phyloP scores from a whole-genome alignment of 345 rosid species.

The Erysimum cheiranthoides region DNA sequence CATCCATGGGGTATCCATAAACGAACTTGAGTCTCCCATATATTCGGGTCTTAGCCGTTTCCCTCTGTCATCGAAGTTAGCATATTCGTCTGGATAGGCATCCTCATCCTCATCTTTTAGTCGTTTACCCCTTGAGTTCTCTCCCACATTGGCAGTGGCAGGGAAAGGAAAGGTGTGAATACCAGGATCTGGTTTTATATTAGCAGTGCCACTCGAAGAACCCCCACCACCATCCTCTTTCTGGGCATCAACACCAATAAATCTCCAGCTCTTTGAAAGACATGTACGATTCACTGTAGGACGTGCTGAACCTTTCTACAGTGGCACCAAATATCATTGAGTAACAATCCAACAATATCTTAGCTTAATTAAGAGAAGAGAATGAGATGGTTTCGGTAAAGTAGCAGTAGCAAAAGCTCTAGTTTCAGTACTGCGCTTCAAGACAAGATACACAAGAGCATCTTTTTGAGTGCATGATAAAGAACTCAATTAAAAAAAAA shows the following conservation, averaged over 20 bases:
- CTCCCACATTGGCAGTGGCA: slow-evolving; percentile 42
- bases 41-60: slow-evolving; percentile 67
- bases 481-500: neutral
- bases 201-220: slow-evolving; percentile 41
- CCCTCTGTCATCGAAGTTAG: slow-evolving; percentile 51
- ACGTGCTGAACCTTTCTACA: slow-evolving; percentile 35
- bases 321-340: slow-evolving; percentile 2
- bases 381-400: slow-evolving; percentile 13
- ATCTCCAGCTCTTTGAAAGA: slow-evolving; percentile 42
- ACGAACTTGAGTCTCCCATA: slow-evolving; percentile 53
- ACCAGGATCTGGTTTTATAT: slow-evolving; percentile 50
- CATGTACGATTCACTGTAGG: slow-evolving; percentile 17
- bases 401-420: slow-evolving; percentile 9
- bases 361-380: neutral
- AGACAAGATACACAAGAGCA: neutral
- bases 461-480: neutral
- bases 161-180: slow-evolving; percentile 44
- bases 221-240: slow-evolving; percentile 36
- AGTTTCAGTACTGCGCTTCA: neutral
- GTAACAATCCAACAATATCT: slow-evolving; percentile 16
- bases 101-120: slow-evolving; percentile 62
- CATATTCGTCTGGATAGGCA: slow-evolving; percentile 38
- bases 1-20: slow-evolving; percentile 49
- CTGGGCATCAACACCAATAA: slow-evolving; percentile 34
- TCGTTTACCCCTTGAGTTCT: slow-evolving; percentile 64